phyloP scores from a whole-genome alignment of 2,329 filamentous ascomycete species.

The Ampelomyces quisqualis region DNA sequence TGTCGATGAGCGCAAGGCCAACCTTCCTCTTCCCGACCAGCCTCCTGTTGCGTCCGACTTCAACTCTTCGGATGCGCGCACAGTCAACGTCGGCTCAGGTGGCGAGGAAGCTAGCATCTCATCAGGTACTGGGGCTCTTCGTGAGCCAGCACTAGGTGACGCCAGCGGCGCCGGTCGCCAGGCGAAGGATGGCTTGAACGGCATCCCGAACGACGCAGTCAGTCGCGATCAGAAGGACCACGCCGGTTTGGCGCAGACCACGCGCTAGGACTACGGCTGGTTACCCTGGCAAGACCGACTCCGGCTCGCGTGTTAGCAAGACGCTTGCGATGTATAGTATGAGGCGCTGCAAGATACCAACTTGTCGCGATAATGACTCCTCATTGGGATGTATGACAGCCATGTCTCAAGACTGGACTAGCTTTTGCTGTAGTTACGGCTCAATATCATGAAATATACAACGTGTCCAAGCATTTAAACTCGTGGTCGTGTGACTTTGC shows the following conservation, averaged over 20 bases:
- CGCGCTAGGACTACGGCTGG: conserved; percentile 46
- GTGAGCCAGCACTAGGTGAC: conserved; percentile 54
- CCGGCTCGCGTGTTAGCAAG: conserved; percentile 29
- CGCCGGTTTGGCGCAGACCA: conserved; percentile 46
- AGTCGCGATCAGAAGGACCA: conserved; percentile 49
- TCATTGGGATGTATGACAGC: conserved; percentile 2
- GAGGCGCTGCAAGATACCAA: conserved; percentile 4
- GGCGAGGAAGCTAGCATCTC: conserved; percentile 49
- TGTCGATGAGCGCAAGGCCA: conserved; percentile 67
- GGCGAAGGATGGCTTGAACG: conserved; percentile 58
- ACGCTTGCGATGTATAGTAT: background rate
- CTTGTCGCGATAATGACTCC: conserved; percentile 5
- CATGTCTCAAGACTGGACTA: conserved; percentile 5
- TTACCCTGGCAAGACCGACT: conserved; percentile 47
- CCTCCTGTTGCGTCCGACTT: conserved; percentile 76
- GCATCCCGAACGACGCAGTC: conserved; percentile 62
- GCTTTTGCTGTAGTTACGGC: conserved; percentile 13
- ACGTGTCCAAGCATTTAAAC: background rate
- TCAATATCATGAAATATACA: background rate
- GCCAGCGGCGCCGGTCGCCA: conserved; percentile 62
- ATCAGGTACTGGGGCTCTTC: conserved; percentile 48
- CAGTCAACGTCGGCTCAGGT: conserved; percentile 69
- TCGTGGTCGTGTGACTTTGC: background rate
- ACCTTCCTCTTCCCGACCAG: conserved; percentile 77
- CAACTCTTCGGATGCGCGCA: conserved; percentile 69